Base-by-base conservation (phyloP, 768 basidiomycete species). In the Russula emetica region DNA sequence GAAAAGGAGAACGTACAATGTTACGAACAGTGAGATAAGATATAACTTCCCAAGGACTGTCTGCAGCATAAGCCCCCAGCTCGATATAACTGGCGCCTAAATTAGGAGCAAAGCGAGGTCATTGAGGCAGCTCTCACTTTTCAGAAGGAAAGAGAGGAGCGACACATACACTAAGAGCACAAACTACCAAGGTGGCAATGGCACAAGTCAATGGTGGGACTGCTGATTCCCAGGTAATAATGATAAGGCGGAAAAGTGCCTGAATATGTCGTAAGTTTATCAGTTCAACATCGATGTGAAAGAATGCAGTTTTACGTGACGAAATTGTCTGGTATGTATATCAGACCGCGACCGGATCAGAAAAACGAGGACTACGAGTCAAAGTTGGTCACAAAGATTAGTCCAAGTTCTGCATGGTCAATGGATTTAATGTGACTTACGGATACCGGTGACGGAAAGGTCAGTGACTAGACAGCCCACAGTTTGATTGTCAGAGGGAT, bases 11-110 rank as follows among this genome's bases (percentile, higher is more conserved):
- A 64, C 72, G 42, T 54, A 73, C 73, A 74, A 51, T 8, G 71
- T 72, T 22, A 69, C 69, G 16, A 74, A 72, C 0, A 74, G 63
- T 1, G 73, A 74, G 24, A 74, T 72, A 0, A 72, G 70, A 60
- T 74, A 74, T 40, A 74, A 62, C 58, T 74, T 74, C 4, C 73
- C 73, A 2, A 74, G 63, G 16, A 74, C 62, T 6, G 65, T 55
- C 49, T 72, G 72, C 44, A 72, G 68, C 57, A 69, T 67, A 22
- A 72, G 62, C 28, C 71, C 68, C 73, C 73, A 74, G 42, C 67
- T 69, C 2, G 51, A 67, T 20, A 64, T 64, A 10, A 34, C 69
- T 45, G 59, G 59, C 18, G 32, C 55, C 71, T 62, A 67, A 10
- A 53, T 22, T n/a, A 26, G 34, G 28, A 10, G 20, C 5, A 34